Evolutionary conservation across 2,329 filamentous ascomycete genomes (phyloP), one percentile per base, ranked within the genome.

Genomic region (Aspergillus sp.): DNA sequence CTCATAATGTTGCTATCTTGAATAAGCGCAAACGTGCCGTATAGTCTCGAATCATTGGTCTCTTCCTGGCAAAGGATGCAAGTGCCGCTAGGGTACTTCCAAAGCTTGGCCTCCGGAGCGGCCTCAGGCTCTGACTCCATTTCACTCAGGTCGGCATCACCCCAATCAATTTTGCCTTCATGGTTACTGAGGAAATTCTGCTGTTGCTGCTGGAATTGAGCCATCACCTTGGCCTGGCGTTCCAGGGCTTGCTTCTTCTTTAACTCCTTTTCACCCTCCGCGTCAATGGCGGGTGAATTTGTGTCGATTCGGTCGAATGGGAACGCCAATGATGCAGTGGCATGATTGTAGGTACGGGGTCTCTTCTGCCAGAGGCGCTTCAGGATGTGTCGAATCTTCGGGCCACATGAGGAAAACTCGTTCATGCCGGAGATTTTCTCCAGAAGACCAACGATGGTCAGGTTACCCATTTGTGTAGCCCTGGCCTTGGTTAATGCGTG

Each of bases 61-160:
- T 97, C 92, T 75, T 99, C 96, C 73, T 98, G 95, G 69, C 95
- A 99, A 15, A 98, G 79, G 54, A 99, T 97, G 72, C 95, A 99
- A 22, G 92, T 96, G 15, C 93, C 95, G 22, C 87, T 85, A 1
- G 96, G 95, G 71, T 96, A 99, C 70, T 92, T 95, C 87, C 93
- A 96, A 44, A 85, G 83, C 64, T 89, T 91, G 69, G 87, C 87
- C 65, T 90, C 86, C 11, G 83, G 79, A 8, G 83, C 79, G 15
- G 80, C 76, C 49, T 71, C 60, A 6, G 75, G 72, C 43, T 82
- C 80, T 26, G 78, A 76, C 39, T 85, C 83, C 12, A 77, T 61
- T 51, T 90, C 86, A 53, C 89, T 87, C 26, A 90, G 84, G 47
- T 95, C 90, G 50, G 91, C 84, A 58, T 95, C 89, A 13, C 90